Conservation (phyloP, 805 yeast genomes). For the Groenewaldozyma salmanticensis region DNA sequence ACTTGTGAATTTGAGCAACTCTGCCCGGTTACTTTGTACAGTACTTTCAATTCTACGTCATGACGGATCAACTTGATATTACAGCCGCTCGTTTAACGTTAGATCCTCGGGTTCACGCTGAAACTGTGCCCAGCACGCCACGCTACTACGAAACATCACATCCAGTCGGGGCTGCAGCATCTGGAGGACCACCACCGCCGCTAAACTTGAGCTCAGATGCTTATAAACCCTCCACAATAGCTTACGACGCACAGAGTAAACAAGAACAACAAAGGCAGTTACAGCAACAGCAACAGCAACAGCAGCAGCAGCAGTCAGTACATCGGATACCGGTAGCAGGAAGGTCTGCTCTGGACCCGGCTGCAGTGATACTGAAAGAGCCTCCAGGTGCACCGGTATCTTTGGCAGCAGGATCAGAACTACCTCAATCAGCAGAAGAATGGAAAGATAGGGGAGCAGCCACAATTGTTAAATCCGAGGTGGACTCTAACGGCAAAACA, state of each 20-base stretch:
- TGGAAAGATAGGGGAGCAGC: constrained; percentile 59
- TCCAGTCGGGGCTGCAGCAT: neutral
- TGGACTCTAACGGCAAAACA: constrained; percentile 39
- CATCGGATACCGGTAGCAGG: neutral
- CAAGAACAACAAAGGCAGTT: neutral
- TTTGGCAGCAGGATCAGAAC: neutral
- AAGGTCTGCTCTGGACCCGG: neutral
- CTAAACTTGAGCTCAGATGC: neutral
- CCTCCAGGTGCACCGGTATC: neutral
- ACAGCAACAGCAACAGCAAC: neutral
- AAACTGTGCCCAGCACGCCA: neutral
- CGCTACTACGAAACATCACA: neutral
- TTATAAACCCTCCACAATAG: neutral
- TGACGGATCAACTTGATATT: neutral
- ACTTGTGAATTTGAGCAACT: no score
- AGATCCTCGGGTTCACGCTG: neutral
- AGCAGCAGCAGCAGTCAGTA: neutral
- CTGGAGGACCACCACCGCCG: neutral
- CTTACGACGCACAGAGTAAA: neutral
- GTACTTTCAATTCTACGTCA: no score
- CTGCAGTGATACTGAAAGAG: neutral
- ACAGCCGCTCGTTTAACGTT: neutral
- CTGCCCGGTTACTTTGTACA: no score
- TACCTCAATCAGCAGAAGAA: constrained; percentile 24
- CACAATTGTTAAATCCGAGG: constrained; percentile 35